Base-by-base conservation (phyloP, 805 yeast species). In the Komagataella phaffii region DNA sequence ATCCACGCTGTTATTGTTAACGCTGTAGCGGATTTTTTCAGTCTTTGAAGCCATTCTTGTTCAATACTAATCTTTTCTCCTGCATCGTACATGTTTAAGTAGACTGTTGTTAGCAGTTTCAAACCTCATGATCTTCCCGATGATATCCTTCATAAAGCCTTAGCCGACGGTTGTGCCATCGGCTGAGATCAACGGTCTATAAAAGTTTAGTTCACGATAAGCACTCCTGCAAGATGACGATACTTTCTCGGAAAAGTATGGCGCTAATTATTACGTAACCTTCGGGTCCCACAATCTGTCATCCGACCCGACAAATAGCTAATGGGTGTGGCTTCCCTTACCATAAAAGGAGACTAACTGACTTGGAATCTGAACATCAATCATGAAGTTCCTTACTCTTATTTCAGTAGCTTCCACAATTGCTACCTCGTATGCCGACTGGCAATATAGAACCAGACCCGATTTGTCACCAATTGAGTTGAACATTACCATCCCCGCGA, bases 371-470 rank as follows among this genome's bases (percentile, higher is more conserved):
- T 17, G 5, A 43, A 6, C n/a, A n/a, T 14, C 17, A 17, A 43
- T 43, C 17, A 17, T 43, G 17, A 43, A 43, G 45, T n/a, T 43
- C 17, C 8, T 43, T n/a, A 17, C 6, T n/a, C 17, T 17, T 43
- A 6, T 17, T 17, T 17, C 7, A 43, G 45, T n/a, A n/a, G 3
- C 45, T n/a, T 18, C 19, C 12, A 3, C 8, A 17, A 6, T 21
- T 3, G 5, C 14, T 21, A 21, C 23, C 3, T 21, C 23, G 6
- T 21, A 21, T 21, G 68, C 64, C 17, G 68, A 64, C 50, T 61
- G 64, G 61, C 66, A 60, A 49, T 66, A 57, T 61, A 61, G 64
- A 49, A 61, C 71, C 6, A 57, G 71, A 47, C 69, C 71, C 2
- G 72, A 68, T 51, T 59, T 68, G 47, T 53, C 70, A 5, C 64